These are phyloP conservation scores for Betula pendula DNA, from an alignment of 306 rosid species.

Conservation along the genomic window DNA sequence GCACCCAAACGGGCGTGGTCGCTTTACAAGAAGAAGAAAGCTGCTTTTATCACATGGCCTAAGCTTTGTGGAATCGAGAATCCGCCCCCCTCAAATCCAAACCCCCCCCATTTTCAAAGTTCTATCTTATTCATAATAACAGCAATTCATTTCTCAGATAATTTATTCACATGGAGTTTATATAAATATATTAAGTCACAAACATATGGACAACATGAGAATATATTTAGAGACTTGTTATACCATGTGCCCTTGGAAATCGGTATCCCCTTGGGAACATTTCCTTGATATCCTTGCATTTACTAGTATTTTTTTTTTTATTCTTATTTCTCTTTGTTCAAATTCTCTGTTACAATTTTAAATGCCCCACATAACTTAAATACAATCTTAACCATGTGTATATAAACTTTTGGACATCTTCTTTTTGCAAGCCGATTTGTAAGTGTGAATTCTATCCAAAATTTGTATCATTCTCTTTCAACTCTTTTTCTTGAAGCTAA, in stretches of 20 bases:
- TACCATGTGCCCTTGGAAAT: constrained; percentile 55
- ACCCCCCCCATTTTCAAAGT: constrained; percentile 39
- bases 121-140: constrained; percentile 27
- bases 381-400: no score
- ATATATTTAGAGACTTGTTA: constrained; percentile 35
- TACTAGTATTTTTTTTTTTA: constrained; percentile 24
- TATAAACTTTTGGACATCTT: no score
- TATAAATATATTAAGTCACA: constrained; percentile 16
- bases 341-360: no score
- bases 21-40: constrained; percentile 62
- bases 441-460: no score
- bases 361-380: no score
- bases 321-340: no score
- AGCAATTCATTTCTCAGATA: background rate
- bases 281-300: constrained; percentile 21
- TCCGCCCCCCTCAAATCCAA: constrained; percentile 43
- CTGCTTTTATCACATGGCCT: constrained; percentile 96
- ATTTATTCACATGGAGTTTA: background rate
- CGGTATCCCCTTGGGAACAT: constrained; percentile 27
- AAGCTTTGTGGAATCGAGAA: constrained; percentile 48
- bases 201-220: constrained; percentile 22
- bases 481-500: background rate
- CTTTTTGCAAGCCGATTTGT: no score
- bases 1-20: constrained; percentile 95
- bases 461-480: no score